These are phyloP conservation scores for Cardamine chenopodiifolia DNA, from an alignment of 345 rosid genomes.

Conservation along the genomic window DNA sequence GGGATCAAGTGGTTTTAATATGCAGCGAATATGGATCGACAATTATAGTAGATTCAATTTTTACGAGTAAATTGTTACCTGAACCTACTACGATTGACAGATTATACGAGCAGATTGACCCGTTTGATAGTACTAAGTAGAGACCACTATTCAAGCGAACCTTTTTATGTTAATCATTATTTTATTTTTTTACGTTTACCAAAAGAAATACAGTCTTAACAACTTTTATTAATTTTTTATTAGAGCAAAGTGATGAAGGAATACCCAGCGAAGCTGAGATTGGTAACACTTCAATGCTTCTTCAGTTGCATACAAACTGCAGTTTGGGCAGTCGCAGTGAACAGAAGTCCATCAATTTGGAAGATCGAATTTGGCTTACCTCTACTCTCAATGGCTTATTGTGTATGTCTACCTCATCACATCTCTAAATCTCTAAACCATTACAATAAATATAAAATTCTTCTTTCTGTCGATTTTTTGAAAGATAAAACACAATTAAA, in stretches of 20 bases:
- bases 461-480: too few species aligned
- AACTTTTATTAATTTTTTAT: neutral
- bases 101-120: too few species aligned
- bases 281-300: constrained; percentile 72
- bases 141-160: neutral
- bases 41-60: too few species aligned
- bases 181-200: too few species aligned
- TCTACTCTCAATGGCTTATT: constrained; percentile 77
- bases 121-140: too few species aligned
- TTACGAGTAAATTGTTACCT: too few species aligned
- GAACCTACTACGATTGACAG: too few species aligned
- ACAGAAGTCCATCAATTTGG: constrained; percentile 71
- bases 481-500: neutral
- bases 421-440: neutral
- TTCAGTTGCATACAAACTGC: constrained; percentile 76
- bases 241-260: constrained; percentile 54
- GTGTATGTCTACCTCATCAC: constrained; percentile 51
- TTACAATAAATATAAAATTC: neutral
- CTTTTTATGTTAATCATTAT: neutral
- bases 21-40: too few species aligned
- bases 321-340: constrained; percentile 60
- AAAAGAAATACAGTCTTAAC: neutral
- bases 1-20: too few species aligned
- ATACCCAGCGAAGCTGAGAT: constrained; percentile 69
- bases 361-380: constrained; percentile 71